Evolutionary conservation across 352 stramenopile genomes (phyloP).

Genomic region (Phytophthora lateralis): DNA sequence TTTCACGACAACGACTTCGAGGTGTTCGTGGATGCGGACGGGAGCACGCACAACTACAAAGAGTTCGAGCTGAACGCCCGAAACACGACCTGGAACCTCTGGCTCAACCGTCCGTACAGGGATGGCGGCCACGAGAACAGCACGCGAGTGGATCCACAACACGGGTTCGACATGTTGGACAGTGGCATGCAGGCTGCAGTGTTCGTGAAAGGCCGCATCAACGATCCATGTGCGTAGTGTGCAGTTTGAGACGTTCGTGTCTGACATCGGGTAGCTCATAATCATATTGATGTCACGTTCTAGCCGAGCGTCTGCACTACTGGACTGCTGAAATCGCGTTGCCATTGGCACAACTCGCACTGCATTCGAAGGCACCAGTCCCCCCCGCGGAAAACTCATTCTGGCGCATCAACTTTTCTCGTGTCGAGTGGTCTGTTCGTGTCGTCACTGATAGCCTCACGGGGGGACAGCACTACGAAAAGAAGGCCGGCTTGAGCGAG

Average conservation of each 20-base stretch:
- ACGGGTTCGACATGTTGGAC: constrained; percentile 74
- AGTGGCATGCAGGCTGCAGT: constrained; percentile 55
- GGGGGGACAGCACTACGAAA: constrained; percentile 49
- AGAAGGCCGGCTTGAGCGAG: constrained; percentile 47
- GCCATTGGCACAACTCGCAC: constrained; percentile 60
- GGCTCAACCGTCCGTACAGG: constrained; percentile 86
- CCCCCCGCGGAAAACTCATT: constrained; percentile 46
- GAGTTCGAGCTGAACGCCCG: constrained; percentile 91
- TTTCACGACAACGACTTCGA: constrained; percentile 93
- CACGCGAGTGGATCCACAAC: constrained; percentile 62
- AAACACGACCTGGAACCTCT: constrained; percentile 91
- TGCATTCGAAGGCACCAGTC: constrained; percentile 38
- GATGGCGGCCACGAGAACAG: constrained; percentile 86
- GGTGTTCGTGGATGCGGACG: constrained; percentile 87
- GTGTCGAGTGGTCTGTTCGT: constrained; percentile 78
- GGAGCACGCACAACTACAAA: constrained; percentile 88
- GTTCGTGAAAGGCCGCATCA: constrained; percentile 61
- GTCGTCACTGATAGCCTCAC: constrained; percentile 20
- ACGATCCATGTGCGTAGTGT: constrained; percentile 51
- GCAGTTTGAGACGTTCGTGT: neutral
- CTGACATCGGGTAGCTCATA: neutral
- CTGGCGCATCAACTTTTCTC: constrained; percentile 91
- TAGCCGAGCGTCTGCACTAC: constrained; percentile 55
- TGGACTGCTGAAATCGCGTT: constrained; percentile 88
- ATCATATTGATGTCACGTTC: neutral